Evolutionary conservation across 2,329 filamentous ascomycete species (phyloP), one percentile per base, ranked within the genome.

Genomic region (Neopestalotiopsis sp.): DNA sequence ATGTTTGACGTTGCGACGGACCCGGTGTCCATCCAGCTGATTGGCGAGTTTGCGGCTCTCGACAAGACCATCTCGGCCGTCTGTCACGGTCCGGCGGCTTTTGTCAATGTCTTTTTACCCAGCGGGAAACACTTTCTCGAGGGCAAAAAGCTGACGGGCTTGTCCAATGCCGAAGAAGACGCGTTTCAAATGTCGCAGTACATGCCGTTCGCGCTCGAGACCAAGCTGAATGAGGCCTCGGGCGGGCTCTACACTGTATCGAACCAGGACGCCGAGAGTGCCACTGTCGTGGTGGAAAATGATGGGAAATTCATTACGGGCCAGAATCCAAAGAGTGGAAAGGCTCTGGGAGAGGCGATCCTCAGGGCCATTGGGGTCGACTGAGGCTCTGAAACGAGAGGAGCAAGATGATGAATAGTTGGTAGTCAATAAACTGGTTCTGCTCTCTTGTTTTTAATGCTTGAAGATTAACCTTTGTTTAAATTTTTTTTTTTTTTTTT

Each of bases 1-100:
- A 90, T 93, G 88, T 92, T 87, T 78, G 91, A 92, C 76, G 87
- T 93, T 20, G 86, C 85, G 67, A 81, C 81, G 68, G 87, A 91
- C 75, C 71, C 80, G n/a, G 81, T 83, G 17, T 90, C 87, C 24
- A 86, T 89, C 71, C 81, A 85, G 70, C 80, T 93, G 42, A 88
- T 91, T 74, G 80, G 83, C 70, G 89, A 92, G 77, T 92, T 93
- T 77, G 86, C 85, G 74, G 80, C 82, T 56, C 83, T 85, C 2
- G 87, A 85, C 71, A 92, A 92, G 83, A 82, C 89, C 67, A 85
- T 93, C 14, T 82, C 88, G 0, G 89, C 91, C 3, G 90, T 93
- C 61, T 93, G 91, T 82, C 91, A 93, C 79, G 91, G 90, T 5
- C 89, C 91, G 2, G 87, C 87, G 2, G 91, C 86, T 13, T 82